These are phyloP conservation scores for Phialophora tarda DNA, from an alignment of 2,329 filamentous ascomycete species.

Conservation along the genomic window DNA sequence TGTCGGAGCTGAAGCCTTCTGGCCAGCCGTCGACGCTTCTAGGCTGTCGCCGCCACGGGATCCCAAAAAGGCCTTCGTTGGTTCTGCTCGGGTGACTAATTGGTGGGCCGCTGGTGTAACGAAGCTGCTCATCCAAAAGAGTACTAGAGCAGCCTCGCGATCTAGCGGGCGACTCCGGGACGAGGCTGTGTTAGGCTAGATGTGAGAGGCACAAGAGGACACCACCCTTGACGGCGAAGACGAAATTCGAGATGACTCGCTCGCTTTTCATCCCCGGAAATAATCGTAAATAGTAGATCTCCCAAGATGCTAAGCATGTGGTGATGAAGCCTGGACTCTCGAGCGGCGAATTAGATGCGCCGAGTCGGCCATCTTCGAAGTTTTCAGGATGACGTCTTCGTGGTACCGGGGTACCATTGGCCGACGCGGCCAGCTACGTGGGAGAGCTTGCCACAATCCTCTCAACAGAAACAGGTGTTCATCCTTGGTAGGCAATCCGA, in stretches of 20 bases:
- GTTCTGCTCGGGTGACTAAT: background rate
- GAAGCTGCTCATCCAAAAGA: background rate
- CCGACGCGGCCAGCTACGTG: constrained; percentile 1
- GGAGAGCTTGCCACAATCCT: constrained; percentile 9
- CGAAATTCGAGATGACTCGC: background rate
- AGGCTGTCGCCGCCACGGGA: too few relatives aligned
- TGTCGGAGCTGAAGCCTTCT: background rate
- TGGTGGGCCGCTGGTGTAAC: background rate
- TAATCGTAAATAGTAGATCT: constrained; percentile 1
- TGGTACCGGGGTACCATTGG: constrained; percentile 10
- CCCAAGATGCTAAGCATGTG: background rate
- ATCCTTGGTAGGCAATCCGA: background rate
- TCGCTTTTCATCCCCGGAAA: background rate
- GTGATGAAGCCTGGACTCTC: background rate
- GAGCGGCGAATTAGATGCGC: constrained; percentile 5
- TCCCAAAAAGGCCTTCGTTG: background rate
- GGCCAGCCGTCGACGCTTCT: background rate
- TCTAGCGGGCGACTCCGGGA: background rate
- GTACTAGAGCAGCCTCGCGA: constrained; percentile 20
- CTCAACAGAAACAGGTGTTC: constrained; percentile 16
- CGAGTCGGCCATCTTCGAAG: constrained; percentile 8
- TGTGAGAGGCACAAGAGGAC: background rate
- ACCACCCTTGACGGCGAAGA: background rate
- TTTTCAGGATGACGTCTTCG: constrained; percentile 20
- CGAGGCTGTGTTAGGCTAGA: background rate